Conservation (phyloP, 257 asterid species). For the Marsdenia floribunda region DNA sequence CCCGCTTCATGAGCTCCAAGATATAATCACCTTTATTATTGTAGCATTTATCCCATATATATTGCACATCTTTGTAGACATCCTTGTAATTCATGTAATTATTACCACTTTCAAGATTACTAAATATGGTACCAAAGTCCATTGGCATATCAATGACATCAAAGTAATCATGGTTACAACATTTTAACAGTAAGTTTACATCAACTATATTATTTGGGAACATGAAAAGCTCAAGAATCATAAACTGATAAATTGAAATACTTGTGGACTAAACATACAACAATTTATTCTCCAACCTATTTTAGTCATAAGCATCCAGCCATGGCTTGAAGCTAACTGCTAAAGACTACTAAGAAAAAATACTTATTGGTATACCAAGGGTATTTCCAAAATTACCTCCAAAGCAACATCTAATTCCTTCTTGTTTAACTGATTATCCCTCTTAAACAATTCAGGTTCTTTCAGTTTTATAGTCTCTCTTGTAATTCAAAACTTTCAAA, state of each 20-base stretch:
- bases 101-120: conserved; percentile 76
- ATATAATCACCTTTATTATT: conserved; percentile 84
- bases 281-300: neutral
- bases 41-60: conserved; percentile 90
- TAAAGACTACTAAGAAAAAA: neutral
- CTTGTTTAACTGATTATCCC: conserved; percentile 46
- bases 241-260: neutral
- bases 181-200: conserved; percentile 8
- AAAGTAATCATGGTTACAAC: conserved; percentile 73
- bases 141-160: conserved; percentile 92
- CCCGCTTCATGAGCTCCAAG: conserved; percentile 93
- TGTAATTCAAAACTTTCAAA: neutral
- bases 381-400: conserved; percentile 49
- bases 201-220: neutral
- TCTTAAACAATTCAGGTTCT: conserved; percentile 36
- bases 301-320: neutral
- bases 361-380: conserved; percentile 65
- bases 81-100: conserved; percentile 84
- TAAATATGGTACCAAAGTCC: conserved; percentile 97
- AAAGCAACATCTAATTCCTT: conserved; percentile 70
- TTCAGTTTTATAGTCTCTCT: conserved; percentile 56
- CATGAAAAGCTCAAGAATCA: neutral
- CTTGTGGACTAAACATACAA: neutral
- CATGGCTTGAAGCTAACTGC: neutral
- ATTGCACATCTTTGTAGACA: conserved; percentile 75